Conservation (phyloP, 1,284 basidiomycete genomes). For the Cryptococcus deneoformans region DNA sequence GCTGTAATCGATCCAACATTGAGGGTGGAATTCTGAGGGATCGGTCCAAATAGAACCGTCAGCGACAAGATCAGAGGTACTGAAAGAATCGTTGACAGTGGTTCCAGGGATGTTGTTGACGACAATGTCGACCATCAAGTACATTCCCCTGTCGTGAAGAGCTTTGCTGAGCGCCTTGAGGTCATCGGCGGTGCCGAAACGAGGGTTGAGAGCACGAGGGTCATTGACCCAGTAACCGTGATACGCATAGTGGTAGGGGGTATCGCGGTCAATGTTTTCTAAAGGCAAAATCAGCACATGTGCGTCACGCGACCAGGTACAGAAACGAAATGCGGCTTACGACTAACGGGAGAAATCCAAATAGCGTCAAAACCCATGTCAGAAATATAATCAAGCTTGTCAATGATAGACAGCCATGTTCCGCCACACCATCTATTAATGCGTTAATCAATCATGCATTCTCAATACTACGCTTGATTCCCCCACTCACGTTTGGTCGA, state of each 20-base stretch:
- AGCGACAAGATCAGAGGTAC: conserved; percentile 22
- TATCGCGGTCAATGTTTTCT: conserved; percentile 66
- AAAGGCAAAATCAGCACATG: conserved; percentile 52
- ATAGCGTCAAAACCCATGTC: conserved; percentile 69
- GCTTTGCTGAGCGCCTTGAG: conserved; percentile 63
- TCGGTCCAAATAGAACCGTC: conserved; percentile 38
- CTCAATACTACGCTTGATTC: too few species aligned
- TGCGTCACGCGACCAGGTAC: neutral
- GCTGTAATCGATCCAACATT: conserved; percentile 63
- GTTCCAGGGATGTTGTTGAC: conserved; percentile 67
- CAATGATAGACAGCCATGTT: conserved; percentile 68
- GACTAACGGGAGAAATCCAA: conserved; percentile 51
- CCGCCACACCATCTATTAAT: conserved; percentile 70
- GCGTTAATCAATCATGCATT: too few species aligned
- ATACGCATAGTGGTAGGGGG: conserved; percentile 55
- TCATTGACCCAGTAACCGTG: conserved; percentile 57
- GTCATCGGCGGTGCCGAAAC: conserved; percentile 66
- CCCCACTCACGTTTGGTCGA: conserved; percentile 23
- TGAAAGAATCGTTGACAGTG: conserved; percentile 19
- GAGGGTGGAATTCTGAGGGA: conserved; percentile 57
- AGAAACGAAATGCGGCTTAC: conserved; percentile 12
- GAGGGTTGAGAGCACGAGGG: conserved; percentile 61
- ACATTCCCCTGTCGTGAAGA: conserved; percentile 67
- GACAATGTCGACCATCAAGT: conserved; percentile 74
- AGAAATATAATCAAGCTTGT: conserved; percentile 74